Conservation (phyloP, 2,329 filamentous ascomycete genomes). For the Fusarium torulosum region DNA sequence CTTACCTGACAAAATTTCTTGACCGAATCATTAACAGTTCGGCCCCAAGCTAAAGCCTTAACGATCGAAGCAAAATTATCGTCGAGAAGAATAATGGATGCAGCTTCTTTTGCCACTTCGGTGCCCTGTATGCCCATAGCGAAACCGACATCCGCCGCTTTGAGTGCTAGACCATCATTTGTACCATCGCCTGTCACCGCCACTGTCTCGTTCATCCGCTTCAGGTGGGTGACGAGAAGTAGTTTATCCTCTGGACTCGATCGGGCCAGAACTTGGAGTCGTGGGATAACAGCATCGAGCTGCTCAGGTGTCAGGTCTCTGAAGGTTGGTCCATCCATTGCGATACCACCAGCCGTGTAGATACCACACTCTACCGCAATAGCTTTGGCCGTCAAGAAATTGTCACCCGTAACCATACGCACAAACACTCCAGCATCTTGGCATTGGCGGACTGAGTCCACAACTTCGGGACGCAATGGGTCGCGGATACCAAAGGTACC, state of each 20-base stretch:
- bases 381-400: conserved; percentile 70
- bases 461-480: conserved; percentile 70
- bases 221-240: conserved; percentile 67
- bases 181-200: conserved; percentile 76
- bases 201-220: conserved; percentile 67
- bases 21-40: conserved; percentile 75
- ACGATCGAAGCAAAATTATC: conserved; percentile 76
- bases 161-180: conserved; percentile 74
- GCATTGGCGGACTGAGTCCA: conserved; percentile 70
- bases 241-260: conserved; percentile 72
- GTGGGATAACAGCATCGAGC: conserved; percentile 65
- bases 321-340: conserved; percentile 76
- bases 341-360: conserved; percentile 69
- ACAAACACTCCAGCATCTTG: conserved; percentile 73
- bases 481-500: conserved; percentile 76
- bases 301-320: conserved; percentile 66
- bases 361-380: conserved; percentile 75
- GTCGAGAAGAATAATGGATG: conserved; percentile 75
- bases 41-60: conserved; percentile 76
- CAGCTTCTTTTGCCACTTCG: conserved; percentile 76
- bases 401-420: conserved; percentile 68
- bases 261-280: conserved; percentile 64
- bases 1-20: conserved; percentile 73
- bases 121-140: conserved; percentile 77
- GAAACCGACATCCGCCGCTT: conserved; percentile 75